phyloP scores from a whole-genome alignment of 768 basidiomycete genomes.

The Postia placenta region DNA sequence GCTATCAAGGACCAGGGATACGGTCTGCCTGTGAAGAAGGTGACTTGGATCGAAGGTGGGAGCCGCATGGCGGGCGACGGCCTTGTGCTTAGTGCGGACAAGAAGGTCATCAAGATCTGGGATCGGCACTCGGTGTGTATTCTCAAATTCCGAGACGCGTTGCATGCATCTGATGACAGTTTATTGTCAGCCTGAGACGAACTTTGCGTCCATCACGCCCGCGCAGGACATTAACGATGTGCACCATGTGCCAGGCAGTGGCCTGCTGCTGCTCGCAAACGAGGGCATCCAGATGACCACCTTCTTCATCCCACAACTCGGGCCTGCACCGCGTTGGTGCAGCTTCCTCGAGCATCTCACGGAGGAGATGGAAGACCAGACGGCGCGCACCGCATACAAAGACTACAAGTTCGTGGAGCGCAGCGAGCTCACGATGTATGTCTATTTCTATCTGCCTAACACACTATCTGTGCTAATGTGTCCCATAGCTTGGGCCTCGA shows the following conservation, averaged over 20 bases:
- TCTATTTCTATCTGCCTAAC: slow-evolving; percentile 17
- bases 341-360: slow-evolving; percentile 98
- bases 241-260: slow-evolving; percentile 85
- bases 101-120: slow-evolving; percentile 98
- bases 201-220: slow-evolving; percentile 91
- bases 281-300: slow-evolving; percentile 95
- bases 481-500: slow-evolving; percentile 78
- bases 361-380: slow-evolving; percentile 95
- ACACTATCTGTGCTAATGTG: neutral
- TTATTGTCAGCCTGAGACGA: slow-evolving; percentile 58
- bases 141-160: neutral
- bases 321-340: slow-evolving; percentile 95
- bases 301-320: slow-evolving; percentile 93
- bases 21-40: slow-evolving; percentile 79
- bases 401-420: slow-evolving; percentile 97
- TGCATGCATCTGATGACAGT: neutral
- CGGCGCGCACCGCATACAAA: slow-evolving; percentile 74
- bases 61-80: slow-evolving; percentile 80
- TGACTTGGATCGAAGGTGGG: slow-evolving; percentile 88
- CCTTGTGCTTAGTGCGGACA: slow-evolving; percentile 88
- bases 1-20: slow-evolving; percentile 97
- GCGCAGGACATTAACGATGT: slow-evolving; percentile 85
- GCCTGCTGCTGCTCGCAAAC: slow-evolving; percentile 87
- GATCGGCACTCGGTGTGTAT: slow-evolving; percentile 72
- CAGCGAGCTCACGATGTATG: slow-evolving; percentile 77